Percentiles rank a stretch among this genome's conserved stretches.
These are phyloP conservation scores for Puccinia horiana DNA, from an alignment of 1,284 basidiomycete species.

Conservation along the genomic window DNA sequence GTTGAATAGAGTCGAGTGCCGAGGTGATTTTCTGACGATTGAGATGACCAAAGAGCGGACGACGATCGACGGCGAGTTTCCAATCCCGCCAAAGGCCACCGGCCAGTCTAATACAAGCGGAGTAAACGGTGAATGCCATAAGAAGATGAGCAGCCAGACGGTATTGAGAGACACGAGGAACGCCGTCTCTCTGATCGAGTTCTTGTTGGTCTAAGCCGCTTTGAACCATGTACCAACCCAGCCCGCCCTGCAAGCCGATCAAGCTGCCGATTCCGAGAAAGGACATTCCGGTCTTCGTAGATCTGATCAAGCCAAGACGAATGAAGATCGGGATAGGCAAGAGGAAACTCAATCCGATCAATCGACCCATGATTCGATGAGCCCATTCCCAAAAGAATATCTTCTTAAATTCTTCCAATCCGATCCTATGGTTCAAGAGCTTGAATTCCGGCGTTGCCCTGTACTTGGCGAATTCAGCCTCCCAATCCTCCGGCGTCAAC, in stretches of 20 bases:
- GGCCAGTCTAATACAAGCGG: constrained; percentile 84
- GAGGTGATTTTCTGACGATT: constrained; percentile 53
- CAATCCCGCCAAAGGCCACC: constrained; percentile 77
- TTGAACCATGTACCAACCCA: constrained; percentile 99
- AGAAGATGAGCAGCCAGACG: constrained; percentile 90
- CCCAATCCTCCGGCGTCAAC: constrained; percentile 75
- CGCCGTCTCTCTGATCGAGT: constrained; percentile 69
- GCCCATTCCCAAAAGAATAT: constrained; percentile 99
- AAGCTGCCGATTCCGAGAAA: constrained; percentile 55
- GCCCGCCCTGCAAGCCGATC: constrained; percentile 67
- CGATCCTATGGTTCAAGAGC: constrained; percentile 84
- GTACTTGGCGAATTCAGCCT: constrained; percentile 91
- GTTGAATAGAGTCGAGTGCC: constrained; percentile 56
- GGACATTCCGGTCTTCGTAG: constrained; percentile 47
- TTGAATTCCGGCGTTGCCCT: constrained; percentile 88
- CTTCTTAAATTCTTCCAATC: constrained; percentile 85
- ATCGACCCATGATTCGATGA: constrained; percentile 87
- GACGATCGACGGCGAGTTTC: constrained; percentile 66
- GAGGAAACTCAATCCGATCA: constrained; percentile 70
- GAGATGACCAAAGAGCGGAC: constrained; percentile 55
- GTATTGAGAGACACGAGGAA: constrained; percentile 95
- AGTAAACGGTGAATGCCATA: constrained; percentile 84
- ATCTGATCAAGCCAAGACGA: constrained; percentile 65
- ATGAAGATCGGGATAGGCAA: constrained; percentile 75
- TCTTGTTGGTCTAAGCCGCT: constrained; percentile 76